Evolutionary conservation across 306 rosid species (phyloP).

Genomic region (Rosa rugosa): DNA sequence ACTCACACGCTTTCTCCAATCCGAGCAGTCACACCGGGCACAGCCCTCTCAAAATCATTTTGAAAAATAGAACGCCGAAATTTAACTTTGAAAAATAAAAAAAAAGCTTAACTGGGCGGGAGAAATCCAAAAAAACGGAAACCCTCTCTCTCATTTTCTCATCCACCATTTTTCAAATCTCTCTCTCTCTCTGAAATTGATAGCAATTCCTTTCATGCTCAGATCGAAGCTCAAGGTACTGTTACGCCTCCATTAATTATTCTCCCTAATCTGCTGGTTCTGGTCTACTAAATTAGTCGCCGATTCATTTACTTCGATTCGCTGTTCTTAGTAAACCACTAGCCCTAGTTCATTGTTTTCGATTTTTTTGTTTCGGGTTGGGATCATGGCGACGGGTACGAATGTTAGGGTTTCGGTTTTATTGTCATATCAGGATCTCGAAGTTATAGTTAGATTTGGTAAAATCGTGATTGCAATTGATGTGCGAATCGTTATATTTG

Average conservation of each 20-base stretch:
- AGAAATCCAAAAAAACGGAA: constrained; percentile 2
- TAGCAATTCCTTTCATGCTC: neutral
- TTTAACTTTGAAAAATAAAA: neutral
- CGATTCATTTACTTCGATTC: neutral
- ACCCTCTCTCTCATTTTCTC: neutral
- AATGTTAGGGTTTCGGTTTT: neutral
- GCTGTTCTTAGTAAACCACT: neutral
- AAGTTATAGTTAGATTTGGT: neutral
- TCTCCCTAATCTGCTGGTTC: constrained; percentile 14
- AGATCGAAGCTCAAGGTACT: neutral
- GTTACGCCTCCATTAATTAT: neutral
- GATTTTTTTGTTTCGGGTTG: neutral
- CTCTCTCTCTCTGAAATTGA: neutral
- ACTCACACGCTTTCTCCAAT: neutral
- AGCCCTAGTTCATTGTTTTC: neutral
- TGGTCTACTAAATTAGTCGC: neutral
- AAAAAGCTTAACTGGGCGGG: constrained; percentile 8
- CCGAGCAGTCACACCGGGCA: neutral
- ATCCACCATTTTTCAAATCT: neutral
- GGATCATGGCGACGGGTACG: neutral
- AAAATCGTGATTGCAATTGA: neutral
- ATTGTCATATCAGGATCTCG: neutral
- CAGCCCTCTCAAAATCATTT: neutral
- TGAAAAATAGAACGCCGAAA: neutral
- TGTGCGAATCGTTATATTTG: neutral